Conservation (phyloP, 2,329 filamentous ascomycete species). For the Zelopaecilomyces penicillatus region DNA sequence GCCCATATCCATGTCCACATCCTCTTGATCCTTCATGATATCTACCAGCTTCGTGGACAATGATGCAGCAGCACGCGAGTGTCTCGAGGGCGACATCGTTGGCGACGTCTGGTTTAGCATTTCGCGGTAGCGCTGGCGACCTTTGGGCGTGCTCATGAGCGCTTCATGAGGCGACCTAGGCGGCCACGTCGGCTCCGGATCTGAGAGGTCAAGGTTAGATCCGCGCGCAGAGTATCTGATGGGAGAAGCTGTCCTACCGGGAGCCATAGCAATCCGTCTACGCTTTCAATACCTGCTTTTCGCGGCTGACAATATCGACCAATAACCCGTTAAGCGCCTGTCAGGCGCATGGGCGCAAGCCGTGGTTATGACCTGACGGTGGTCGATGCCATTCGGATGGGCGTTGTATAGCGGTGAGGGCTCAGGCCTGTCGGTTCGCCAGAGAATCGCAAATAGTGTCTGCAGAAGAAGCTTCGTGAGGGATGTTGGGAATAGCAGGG, state of each 20-base stretch:
- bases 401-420: not conserved
- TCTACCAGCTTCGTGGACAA: slow-evolving; percentile 22
- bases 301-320: too few relatives aligned
- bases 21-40: slow-evolving; percentile 19
- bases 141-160: slow-evolving; percentile 62
- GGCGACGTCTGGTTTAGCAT: slow-evolving; percentile 59
- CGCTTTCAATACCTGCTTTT: too few relatives aligned
- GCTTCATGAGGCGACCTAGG: slow-evolving; percentile 58
- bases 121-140: slow-evolving; percentile 65
- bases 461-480: too few relatives aligned
- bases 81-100: slow-evolving; percentile 52
- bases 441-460: too few relatives aligned
- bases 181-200: slow-evolving; percentile 52
- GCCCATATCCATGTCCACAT: slow-evolving; percentile 28
- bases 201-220: slow-evolving; percentile 6
- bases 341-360: not conserved
- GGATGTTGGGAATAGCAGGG: too few relatives aligned
- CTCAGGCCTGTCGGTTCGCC: too few relatives aligned
- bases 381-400: slow-evolving; percentile 4
- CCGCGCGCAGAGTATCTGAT: too few relatives aligned
- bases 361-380: slow-evolving; percentile 8
- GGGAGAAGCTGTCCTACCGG: slow-evolving; percentile 1
- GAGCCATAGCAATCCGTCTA: slow-evolving; percentile 6
- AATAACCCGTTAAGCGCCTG: too few relatives aligned
- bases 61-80: slow-evolving; percentile 4